Evolutionary conservation across 2,329 filamentous ascomycete genomes (phyloP).

Genomic region (Tolypocladium ophioglossoides): DNA sequence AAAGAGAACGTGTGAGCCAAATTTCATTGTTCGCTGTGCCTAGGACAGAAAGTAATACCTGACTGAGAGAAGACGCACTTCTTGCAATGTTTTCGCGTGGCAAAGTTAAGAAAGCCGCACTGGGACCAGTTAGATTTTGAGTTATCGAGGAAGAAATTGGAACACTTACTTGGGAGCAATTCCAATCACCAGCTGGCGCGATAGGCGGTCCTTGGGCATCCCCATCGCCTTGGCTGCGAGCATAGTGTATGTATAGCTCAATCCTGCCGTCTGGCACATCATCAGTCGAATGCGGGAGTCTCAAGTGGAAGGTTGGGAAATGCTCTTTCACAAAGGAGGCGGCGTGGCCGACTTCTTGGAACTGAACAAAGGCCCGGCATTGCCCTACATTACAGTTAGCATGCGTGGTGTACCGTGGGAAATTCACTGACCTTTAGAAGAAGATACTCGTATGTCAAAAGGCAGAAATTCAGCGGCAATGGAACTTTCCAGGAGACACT

Average conservation of each 20-base stretch:
- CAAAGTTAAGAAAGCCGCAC: conserved; percentile 30
- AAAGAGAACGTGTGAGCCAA: not conserved
- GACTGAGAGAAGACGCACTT: conserved; percentile 21
- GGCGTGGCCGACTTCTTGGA: conserved; percentile 28
- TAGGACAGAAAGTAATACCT: conserved; percentile 10
- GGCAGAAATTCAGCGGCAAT: conserved; percentile 23
- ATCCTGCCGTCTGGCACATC: conserved; percentile 27
- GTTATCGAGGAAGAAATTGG: not conserved
- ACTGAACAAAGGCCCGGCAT: conserved; percentile 31
- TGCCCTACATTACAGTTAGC: conserved; percentile 21
- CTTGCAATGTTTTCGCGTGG: conserved; percentile 26
- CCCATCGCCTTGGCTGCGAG: conserved; percentile 24
- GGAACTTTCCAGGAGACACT: conserved; percentile 21
- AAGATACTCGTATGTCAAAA: conserved; percentile 28
- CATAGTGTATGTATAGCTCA: conserved; percentile 29
- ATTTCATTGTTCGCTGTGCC: not conserved
- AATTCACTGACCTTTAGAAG: conserved; percentile 19
- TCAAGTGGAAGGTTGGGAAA: conserved; percentile 27
- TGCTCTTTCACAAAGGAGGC: conserved; percentile 30
- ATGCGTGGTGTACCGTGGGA: not conserved
- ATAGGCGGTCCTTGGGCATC: conserved; percentile 14
- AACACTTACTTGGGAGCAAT: conserved; percentile 20
- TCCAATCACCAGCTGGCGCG: conserved; percentile 20
- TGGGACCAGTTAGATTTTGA: conserved; percentile 11
- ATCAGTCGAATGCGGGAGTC: conserved; percentile 25